phyloP scores from a whole-genome alignment of 768 basidiomycete genomes.

The Naganishia randhawae region DNA sequence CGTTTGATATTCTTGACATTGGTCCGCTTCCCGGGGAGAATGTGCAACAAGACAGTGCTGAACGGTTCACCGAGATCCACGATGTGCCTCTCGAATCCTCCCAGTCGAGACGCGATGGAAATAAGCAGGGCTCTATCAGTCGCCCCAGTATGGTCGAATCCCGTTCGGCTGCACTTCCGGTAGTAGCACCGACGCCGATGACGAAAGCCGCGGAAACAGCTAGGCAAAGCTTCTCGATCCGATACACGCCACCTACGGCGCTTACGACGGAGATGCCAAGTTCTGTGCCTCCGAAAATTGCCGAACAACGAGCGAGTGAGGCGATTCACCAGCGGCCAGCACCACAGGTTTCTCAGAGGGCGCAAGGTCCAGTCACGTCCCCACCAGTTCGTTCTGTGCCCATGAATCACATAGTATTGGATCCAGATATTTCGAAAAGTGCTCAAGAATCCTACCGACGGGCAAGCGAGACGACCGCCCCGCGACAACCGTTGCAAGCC shows the following conservation, averaged over 20 bases:
- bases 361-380: background rate
- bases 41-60: background rate
- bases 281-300: background rate
- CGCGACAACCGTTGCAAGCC: background rate
- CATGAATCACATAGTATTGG: too few relatives aligned
- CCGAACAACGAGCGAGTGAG: background rate
- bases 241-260: background rate
- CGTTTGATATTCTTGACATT: background rate
- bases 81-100: background rate
- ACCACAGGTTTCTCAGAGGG: background rate
- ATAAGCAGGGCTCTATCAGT: background rate
- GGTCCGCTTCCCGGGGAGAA: slow-evolving; percentile 1
- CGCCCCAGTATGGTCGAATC: background rate
- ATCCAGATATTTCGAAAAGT: background rate
- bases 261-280: background rate
- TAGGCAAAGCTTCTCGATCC: background rate
- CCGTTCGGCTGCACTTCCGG: background rate
- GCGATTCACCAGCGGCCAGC: background rate
- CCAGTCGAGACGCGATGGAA: background rate
- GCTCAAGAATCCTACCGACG: too few relatives aligned
- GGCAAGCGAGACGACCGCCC: background rate
- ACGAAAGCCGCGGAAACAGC: background rate
- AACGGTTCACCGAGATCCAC: slow-evolving; percentile 11
- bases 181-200: background rate
- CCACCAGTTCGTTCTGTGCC: background rate